A percentile compares a stretch with the other conserved stretches of the same genome.
phyloP scores from a whole-genome alignment of 208 protist species.

The Crithidia fasciculata region DNA sequence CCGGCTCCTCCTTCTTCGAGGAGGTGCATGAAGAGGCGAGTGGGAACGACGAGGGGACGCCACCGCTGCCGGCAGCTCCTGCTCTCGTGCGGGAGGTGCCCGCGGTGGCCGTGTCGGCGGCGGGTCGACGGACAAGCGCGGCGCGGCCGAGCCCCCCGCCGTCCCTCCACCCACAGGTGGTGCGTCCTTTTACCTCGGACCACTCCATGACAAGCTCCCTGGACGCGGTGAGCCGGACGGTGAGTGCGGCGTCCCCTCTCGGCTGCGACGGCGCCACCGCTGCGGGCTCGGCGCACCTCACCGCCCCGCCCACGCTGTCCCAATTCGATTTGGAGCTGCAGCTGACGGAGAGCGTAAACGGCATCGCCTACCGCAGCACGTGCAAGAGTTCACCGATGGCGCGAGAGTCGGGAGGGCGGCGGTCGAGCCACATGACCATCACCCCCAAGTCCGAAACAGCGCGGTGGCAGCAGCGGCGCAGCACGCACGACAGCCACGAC shows the following conservation, averaged over 20 bases:
- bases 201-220: slow-evolving; percentile 4
- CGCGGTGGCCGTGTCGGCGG: slow-evolving; percentile 4
- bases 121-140: neutral
- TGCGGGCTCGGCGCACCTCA: neutral
- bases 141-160: neutral
- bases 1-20: neutral
- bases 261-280: neutral
- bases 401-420: neutral
- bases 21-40: neutral
- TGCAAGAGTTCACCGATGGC: neutral
- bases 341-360: neutral
- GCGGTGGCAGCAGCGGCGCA: neutral
- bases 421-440: neutral
- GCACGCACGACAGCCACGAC: neutral
- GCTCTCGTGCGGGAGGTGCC: neutral
- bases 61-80: neutral
- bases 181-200: neutral
- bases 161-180: neutral
- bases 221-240: neutral
- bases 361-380: neutral
- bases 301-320: slow-evolving; percentile 18
- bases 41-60: neutral
- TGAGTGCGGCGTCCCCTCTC: neutral
- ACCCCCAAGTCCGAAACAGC: neutral
- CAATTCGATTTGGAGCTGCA: neutral